Conservation (phyloP, 768 basidiomycete genomes). For the Suillus paluster region DNA sequence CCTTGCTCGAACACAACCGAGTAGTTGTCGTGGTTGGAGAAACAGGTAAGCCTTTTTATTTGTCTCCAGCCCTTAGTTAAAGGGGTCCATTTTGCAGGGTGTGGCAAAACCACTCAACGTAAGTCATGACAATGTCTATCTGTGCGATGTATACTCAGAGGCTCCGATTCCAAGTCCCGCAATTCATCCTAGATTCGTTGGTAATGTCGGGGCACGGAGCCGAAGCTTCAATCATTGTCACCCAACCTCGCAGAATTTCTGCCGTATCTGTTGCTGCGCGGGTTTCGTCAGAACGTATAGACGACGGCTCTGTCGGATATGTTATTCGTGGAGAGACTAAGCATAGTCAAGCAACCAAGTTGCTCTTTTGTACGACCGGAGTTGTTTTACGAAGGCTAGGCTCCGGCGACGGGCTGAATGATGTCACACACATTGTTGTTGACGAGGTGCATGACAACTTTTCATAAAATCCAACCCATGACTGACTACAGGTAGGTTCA, state of each 20-base stretch:
- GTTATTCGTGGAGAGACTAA: slow-evolving; percentile 87
- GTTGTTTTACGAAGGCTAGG: slow-evolving; percentile 83
- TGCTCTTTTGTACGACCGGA: slow-evolving; percentile 93
- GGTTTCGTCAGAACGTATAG: slow-evolving; percentile 78
- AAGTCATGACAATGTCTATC: slow-evolving; percentile 20
- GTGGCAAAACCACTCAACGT: slow-evolving; percentile 92
- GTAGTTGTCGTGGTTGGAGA: slow-evolving; percentile 90
- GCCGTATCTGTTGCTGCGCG: slow-evolving; percentile 89
- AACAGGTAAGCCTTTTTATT: slow-evolving; percentile 56
- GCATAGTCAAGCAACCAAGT: slow-evolving; percentile 64
- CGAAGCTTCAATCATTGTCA: slow-evolving; percentile 76
- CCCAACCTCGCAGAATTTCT: slow-evolving; percentile 88
- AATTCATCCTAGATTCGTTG: slow-evolving; percentile 86
- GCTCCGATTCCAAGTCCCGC: slow-evolving; percentile 62
- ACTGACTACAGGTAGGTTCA: slow-evolving; percentile 63
- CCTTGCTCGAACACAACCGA: slow-evolving; percentile 56
- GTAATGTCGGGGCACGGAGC: slow-evolving; percentile 66
- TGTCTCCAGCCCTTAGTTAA: slow-evolving; percentile 9
- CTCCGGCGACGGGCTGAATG: slow-evolving; percentile 69
- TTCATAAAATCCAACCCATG: background rate
- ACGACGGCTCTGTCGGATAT: slow-evolving; percentile 85
- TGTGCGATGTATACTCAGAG: slow-evolving; percentile 4
- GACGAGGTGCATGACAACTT: slow-evolving; percentile 69
- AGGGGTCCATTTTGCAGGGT: slow-evolving; percentile 49
- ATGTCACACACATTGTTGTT: slow-evolving; percentile 84